phyloP scores from a whole-genome alignment of 2,329 filamentous ascomycete genomes.

The Scedosporium aurantiacum region DNA sequence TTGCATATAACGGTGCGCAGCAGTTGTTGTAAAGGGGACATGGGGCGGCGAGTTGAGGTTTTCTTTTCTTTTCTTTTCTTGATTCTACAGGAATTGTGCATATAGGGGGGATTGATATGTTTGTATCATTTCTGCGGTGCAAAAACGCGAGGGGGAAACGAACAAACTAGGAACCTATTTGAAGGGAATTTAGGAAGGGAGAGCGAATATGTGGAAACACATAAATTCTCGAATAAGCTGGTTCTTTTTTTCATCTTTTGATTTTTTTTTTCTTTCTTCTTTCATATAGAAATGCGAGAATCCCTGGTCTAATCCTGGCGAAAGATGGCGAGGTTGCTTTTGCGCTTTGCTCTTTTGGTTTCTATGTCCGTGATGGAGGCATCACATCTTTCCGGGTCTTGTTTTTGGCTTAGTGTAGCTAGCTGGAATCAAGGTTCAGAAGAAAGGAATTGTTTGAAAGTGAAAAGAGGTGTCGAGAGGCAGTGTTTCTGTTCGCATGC shows the following conservation, averaged over 20 bases:
- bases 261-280: constrained; percentile 2
- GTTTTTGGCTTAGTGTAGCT: too few species aligned
- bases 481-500: too few species aligned
- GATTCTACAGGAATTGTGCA: not conserved
- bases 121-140: not conserved
- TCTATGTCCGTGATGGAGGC: not conserved
- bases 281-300: not conserved
- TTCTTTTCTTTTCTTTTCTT: too few species aligned
- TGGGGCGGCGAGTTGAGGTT: not conserved
- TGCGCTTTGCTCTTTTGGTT: not conserved
- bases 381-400: too few species aligned
- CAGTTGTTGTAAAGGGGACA: constrained; percentile 1
- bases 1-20: constrained; percentile 43
- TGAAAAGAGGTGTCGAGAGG: too few species aligned
- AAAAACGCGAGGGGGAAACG: not conserved
- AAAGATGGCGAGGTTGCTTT: not conserved
- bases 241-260: constrained; percentile 2
- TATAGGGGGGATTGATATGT: not conserved
- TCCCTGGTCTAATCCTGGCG: not conserved
- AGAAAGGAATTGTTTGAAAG: too few species aligned
- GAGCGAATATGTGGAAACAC: too few species aligned
- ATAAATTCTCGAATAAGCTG: too few species aligned
- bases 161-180: too few species aligned
- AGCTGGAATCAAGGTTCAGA: too few species aligned
- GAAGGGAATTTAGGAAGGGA: too few species aligned